A percentile compares a stretch with the other conserved stretches of the same genome.
Evolutionary conservation across 768 basidiomycete genomes (phyloP).

Genomic region (Ramaria sp.): DNA sequence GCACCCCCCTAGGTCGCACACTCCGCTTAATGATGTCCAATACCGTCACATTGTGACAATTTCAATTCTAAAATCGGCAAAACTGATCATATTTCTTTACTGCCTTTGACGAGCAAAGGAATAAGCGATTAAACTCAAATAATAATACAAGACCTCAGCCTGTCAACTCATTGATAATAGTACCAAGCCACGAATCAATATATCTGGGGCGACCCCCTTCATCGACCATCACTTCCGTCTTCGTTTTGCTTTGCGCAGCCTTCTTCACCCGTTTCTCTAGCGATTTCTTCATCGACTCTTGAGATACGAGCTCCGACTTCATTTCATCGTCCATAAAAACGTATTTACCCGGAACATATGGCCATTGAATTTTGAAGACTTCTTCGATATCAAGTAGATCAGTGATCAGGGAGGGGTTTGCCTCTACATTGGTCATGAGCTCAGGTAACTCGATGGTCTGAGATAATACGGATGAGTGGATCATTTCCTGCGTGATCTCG

Average conservation of each 20-base stretch:
- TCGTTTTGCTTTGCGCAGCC: neutral
- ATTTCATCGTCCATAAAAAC: conserved; percentile 30
- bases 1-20: neutral
- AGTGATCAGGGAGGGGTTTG: conserved; percentile 34
- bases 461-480: conserved; percentile 48
- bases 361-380: conserved; percentile 23
- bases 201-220: conserved; percentile 8
- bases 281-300: conserved; percentile 4
- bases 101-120: no score
- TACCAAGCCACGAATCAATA: conserved; percentile 5
- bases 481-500: conserved; percentile 42
- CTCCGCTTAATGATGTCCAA: no score
- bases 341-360: conserved; percentile 19
- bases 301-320: conserved; percentile 14
- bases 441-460: conserved; percentile 27
- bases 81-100: no score
- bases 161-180: conserved; percentile 1
- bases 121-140: no score
- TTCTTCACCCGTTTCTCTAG: conserved; percentile 6
- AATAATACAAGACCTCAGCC: neutral
- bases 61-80: no score
- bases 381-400: conserved; percentile 41
- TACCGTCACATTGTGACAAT: no score
- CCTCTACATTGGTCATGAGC: conserved; percentile 25
- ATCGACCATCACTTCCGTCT: conserved; percentile 4